phyloP scores from a whole-genome alignment of 257 asterid species.

The Asclepias syriaca region DNA sequence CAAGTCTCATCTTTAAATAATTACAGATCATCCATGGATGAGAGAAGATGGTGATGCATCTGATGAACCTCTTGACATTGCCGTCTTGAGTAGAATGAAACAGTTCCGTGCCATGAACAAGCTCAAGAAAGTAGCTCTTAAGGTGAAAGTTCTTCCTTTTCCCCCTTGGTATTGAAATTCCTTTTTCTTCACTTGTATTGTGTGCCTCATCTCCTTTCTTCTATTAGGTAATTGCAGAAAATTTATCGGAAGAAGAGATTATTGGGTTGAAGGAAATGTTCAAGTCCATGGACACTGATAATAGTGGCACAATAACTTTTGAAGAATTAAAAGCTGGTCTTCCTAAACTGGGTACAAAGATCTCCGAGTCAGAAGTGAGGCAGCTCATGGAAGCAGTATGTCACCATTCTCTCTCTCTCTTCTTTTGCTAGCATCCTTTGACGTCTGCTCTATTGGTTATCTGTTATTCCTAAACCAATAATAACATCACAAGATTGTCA shows the following conservation, averaged over 20 bases:
- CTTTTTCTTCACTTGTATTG: slow-evolving; percentile 3
- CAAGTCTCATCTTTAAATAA: slow-evolving; percentile 8
- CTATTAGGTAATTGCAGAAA: slow-evolving; percentile 82
- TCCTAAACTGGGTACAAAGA: slow-evolving; percentile 87
- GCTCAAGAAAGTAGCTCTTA: slow-evolving; percentile 92
- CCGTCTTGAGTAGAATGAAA: slow-evolving; percentile 85
- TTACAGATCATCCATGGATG: slow-evolving; percentile 92
- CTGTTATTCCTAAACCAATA: background rate
- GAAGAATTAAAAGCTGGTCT: slow-evolving; percentile 94
- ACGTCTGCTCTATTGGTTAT: slow-evolving; percentile 1
- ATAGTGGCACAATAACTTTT: slow-evolving; percentile 81
- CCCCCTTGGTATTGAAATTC: slow-evolving; percentile 1
- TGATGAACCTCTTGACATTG: slow-evolving; percentile 83
- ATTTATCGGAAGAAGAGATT: slow-evolving; percentile 93
- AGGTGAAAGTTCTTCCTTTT: slow-evolving; percentile 34
- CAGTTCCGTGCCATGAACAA: slow-evolving; percentile 98
- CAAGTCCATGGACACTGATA: slow-evolving; percentile 90
- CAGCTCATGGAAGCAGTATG: slow-evolving; percentile 93
- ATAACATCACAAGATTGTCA: background rate
- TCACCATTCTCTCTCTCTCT: slow-evolving; percentile 3
- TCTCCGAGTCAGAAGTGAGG: slow-evolving; percentile 86
- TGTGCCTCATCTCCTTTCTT: slow-evolving; percentile 5
- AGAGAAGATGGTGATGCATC: slow-evolving; percentile 96
- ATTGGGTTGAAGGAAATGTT: slow-evolving; percentile 95
- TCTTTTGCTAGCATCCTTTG: background rate